Base-by-base conservation (phyloP, 805 yeast species). In the Hyphopichia homilentoma region DNA sequence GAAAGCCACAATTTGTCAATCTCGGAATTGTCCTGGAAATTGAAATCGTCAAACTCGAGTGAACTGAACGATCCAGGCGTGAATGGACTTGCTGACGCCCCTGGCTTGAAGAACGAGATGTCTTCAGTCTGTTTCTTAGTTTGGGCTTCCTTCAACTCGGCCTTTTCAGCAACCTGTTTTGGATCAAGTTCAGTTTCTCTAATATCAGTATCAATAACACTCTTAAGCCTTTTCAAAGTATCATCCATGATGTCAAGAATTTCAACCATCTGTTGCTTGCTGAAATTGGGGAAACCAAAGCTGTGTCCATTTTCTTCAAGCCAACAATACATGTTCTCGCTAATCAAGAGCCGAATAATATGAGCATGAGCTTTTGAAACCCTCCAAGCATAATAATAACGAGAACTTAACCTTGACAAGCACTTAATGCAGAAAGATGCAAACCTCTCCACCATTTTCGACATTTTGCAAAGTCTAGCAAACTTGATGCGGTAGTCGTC, bases 321-420 rank as follows among this genome's bases (percentile, higher is more conserved):
- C 9, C 18, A 24, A 9, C 47, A 40, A 35, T 52, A 60, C 21
- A 56, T 47, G 5, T 53, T 58, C 15, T 54, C 43, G 13, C 58
- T 50, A 0, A 39, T 51, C 7, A 75, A 35, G 4, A 70, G 32
- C 16, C 54, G 58, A 8, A 68, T 41, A 14, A 77, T 44, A 27
- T 60, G 67, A 5, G 52, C 52, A 32, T 73, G 75, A 1, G 84
- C 80, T 44, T 79, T 80, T 22, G 75, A 65, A 49, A 81, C 68
- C 54, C 83, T 71, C 78, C 81, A 78, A 2, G 87, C 83, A 48
- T 79, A 79, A 36, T 76, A 77, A 48, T 79, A 81, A 40, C 77
- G 67, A 16, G 59, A 64, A 14, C 84, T 75, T 21, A 82, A 54
- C 24, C 65, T 62, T 13, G 58, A 66, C 21, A 62, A 39, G 54